Conservation (phyloP, 495 filamentous ascomycete species). For the Hypomontagnella monticulosa region DNA sequence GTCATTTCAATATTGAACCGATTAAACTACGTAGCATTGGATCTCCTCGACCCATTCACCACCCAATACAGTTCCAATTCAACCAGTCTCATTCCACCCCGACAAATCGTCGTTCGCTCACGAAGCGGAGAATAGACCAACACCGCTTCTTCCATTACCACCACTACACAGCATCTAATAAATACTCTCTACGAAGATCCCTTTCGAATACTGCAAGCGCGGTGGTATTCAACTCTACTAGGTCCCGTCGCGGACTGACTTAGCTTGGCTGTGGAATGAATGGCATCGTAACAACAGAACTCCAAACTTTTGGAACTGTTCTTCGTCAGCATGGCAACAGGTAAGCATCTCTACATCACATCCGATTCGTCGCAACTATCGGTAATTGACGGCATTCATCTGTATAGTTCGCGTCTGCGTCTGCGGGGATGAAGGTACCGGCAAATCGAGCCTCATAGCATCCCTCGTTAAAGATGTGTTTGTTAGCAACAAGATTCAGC, state of each 20-base stretch:
- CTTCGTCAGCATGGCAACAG: conserved; percentile 43
- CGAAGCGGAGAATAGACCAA: conserved; percentile 27
- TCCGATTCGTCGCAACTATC: not conserved
- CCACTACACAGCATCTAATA: not conserved
- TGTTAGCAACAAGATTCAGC: conserved; percentile 91
- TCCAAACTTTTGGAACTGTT: conserved; percentile 14
- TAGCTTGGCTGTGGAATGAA: conserved; percentile 13
- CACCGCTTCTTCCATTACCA: conserved; percentile 10
- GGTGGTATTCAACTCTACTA: not conserved
- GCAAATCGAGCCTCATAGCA: conserved; percentile 77
- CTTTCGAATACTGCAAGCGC: not conserved
- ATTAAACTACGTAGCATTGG: conserved; percentile 22
- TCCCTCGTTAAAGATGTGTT: conserved; percentile 94
- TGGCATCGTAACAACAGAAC: conserved; percentile 32
- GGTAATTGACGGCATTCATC: conserved; percentile 23
- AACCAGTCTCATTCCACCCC: conserved; percentile 6
- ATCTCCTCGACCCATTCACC: conserved; percentile 15
- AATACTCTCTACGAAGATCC: not conserved
- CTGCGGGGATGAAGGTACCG: conserved; percentile 89
- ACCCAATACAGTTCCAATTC: conserved; percentile 1
- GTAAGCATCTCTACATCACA: conserved; percentile 21
- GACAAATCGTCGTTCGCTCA: not conserved
- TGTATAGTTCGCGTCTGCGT: conserved; percentile 86
- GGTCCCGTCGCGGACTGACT: not conserved
- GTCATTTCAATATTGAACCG: conserved; percentile 9